Percentiles rank a stretch among this genome's conserved stretches.
Evolutionary conservation across 2,329 filamentous ascomycete species (phyloP).

Genomic region (Clarireedia monteithiana): DNA sequence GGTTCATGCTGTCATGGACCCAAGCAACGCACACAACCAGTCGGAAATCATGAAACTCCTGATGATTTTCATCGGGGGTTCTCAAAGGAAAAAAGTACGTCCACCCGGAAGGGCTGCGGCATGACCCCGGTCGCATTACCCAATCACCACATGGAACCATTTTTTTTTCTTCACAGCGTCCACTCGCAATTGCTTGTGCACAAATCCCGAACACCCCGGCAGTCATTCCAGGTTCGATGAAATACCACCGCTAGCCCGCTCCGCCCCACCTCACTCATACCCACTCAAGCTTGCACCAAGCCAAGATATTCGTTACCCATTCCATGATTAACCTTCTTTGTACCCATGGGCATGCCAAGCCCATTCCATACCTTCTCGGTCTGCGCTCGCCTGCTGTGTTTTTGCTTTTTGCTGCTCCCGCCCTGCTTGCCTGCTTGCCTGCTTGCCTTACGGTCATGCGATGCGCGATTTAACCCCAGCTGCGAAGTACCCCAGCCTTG

Average conservation of each 20-base stretch:
- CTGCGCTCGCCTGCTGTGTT: neutral
- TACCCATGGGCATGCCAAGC: neutral
- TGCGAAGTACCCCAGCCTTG: neutral
- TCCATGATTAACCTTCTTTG: neutral
- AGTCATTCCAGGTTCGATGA: no score
- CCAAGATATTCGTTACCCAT: neutral
- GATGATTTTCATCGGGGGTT: neutral
- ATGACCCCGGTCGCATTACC: constrained; percentile 8
- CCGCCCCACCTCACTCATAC: neutral
- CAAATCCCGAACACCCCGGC: no score
- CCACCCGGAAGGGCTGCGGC: constrained; percentile 2
- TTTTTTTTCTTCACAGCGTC: no score
- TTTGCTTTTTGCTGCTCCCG: neutral
- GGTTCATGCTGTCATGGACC: neutral
- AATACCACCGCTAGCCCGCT: neutral
- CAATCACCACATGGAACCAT: neutral
- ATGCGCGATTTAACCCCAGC: neutral
- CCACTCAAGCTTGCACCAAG: neutral
- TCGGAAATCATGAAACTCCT: neutral
- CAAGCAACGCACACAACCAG: neutral
- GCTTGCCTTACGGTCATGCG: neutral
- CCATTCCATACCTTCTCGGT: neutral
- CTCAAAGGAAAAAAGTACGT: neutral
- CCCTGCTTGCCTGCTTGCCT: neutral
- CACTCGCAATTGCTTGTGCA: no score